Base-by-base conservation (phyloP, 768 basidiomycete genomes). In the Amanita inopinata region DNA sequence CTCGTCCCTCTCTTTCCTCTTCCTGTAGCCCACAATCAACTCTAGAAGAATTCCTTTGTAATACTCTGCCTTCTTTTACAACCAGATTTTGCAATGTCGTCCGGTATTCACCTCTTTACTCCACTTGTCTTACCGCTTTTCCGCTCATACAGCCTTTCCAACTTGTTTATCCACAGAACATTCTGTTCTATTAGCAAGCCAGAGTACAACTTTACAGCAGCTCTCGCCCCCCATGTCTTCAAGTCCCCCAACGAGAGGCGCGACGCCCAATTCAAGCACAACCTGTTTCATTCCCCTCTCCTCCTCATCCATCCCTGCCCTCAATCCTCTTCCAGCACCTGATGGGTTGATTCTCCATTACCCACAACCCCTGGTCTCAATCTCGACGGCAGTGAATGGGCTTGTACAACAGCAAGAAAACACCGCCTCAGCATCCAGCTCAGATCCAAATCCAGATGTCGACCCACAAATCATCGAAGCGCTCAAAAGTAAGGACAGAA, bases 391-490 rank as follows among this genome's bases (percentile, higher is more conserved):
- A 10, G 54, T 57, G 27, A 40, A 43, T 43, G 14, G 35, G 33
- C 46, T 42, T 34, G 51, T 46, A 33, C 46, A 44, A 28, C 56
- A 61, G 11, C 46, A 47, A 27, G 57, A 56, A 31, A 46, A 39
- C 47, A 35, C 47, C 23, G 19, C 50, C 24, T 24, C 42, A 17
- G 47, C 39, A 47, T 45, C 51, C 43, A 51, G 35, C 19, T 47
- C 36, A 34, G 49, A 37, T 10, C 46, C 38, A 10, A 47, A 40
- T 32, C 50, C 57, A 43, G 84, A 84, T 47, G 74, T 79, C 49
- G 87, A 90, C 67, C 70, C 76, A 7, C 80, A 83, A 60, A 87
- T 91, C 53, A 54, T 90, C 53, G 87, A 91, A 59, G 88, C 89
- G 15, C 81, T 91, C 49, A 77, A 70, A 61, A 81, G 80, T 71